Evolutionary conservation across 140 eudicot species (phyloP), one percentile per base, ranked within the genome.

Genomic region (Cichorium intybus): DNA sequence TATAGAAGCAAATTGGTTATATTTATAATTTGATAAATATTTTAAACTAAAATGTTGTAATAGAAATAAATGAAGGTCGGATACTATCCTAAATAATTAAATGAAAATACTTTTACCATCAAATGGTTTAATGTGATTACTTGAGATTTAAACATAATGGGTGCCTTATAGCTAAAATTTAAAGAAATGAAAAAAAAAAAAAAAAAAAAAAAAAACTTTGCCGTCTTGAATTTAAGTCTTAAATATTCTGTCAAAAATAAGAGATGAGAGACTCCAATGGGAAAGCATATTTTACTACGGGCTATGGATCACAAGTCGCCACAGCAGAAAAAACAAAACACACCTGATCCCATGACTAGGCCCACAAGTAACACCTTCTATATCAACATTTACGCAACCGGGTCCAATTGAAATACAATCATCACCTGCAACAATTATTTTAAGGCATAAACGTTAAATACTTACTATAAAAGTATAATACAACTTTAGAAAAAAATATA

Each of bases 321-420:
- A 45, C 17, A 46, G 22, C 8, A 16, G 12, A 56, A 28, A 28
- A 31, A 26, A 29, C 16, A 33, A 23, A 18, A 31, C 61, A 28
- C 37, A 92, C 98, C 98, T 92, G 82, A 93, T 93, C 48, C 99
- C 99, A 37, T 93, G 99, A 72, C 99, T 88, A 24, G 95, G 99
- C 60, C 95, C 97, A 75, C 99, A 93, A 15, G 92, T 89, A 26
- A 93, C 90, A 35, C 81, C 86, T 46, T 83, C 93, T 4, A 93
- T 88, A 11, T 88, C 82, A 22, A 93, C 99, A 67, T 85, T 64
- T 34, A 82, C 64, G 20, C 99, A 85, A 29, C 99, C 99, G 0
- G 99, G 80, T 28, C 97, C 99, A 27, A 93, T 93, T 23, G 99
- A 93, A 3, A 93, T 86, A 70, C 99, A 88, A 76, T 93, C 99